Percentiles rank a stretch among this genome's conserved stretches.
Evolutionary conservation across 2,329 filamentous ascomycete species (phyloP).

Genomic region (Lecanicillium sp.): DNA sequence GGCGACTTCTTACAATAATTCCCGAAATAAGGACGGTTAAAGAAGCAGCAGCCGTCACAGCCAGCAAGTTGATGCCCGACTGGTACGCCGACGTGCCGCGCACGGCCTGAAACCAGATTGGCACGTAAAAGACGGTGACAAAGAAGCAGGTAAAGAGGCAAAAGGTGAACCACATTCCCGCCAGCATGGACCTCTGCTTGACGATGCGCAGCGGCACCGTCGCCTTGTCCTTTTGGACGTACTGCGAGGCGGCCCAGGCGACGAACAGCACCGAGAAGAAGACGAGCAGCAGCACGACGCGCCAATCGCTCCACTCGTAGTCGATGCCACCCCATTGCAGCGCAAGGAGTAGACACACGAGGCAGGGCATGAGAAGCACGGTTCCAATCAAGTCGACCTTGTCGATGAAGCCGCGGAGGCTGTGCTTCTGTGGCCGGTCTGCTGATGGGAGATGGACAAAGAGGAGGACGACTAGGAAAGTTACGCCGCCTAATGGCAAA

Average conservation of each 20-base stretch:
- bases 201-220: constrained; percentile 57
- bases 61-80: constrained; percentile 7
- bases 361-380: constrained; percentile 7
- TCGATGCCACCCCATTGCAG: constrained; percentile 33
- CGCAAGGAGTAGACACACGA: constrained; percentile 32
- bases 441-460: constrained; percentile 5
- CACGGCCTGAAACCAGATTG: constrained; percentile 39
- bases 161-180: constrained; percentile 30
- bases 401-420: background rate
- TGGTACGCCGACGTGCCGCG: constrained; percentile 15
- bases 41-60: background rate
- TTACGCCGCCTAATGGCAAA: constrained; percentile 16
- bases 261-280: constrained; percentile 29
- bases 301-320: constrained; percentile 18
- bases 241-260: constrained; percentile 28
- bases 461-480: constrained; percentile 18
- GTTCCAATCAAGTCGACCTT: constrained; percentile 17
- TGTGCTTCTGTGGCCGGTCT: background rate
- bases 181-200: constrained; percentile 67
- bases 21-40: background rate
- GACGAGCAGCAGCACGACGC: constrained; percentile 33
- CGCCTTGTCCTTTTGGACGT: constrained; percentile 22
- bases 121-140: constrained; percentile 19
- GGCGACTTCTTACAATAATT: background rate
- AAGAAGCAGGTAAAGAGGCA: constrained; percentile 19